Percentiles rank a stretch among this genome's conserved stretches.
These are phyloP conservation scores for Terana coerulea DNA, from an alignment of 768 basidiomycete genomes.

Conservation along the genomic window DNA sequence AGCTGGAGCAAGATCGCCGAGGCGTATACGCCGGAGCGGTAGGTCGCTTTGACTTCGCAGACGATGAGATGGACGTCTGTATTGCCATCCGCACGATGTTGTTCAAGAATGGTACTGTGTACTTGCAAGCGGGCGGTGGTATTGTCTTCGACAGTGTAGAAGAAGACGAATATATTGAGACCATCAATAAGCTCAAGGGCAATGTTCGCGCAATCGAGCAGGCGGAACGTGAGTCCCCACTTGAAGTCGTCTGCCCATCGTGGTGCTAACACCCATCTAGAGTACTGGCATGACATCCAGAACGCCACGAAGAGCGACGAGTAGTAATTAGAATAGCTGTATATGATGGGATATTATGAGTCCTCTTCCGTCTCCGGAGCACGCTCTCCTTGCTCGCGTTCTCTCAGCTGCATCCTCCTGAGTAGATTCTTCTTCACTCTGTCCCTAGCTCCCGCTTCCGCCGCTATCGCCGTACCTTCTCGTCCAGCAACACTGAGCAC, in stretches of 20 bases:
- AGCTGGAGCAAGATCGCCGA: conserved; percentile 75
- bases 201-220: conserved; percentile 82
- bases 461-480: conserved; percentile 57
- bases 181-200: conserved; percentile 88
- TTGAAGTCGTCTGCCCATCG: neutral
- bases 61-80: conserved; percentile 95
- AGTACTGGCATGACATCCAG: conserved; percentile 69
- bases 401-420: neutral
- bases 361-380: neutral
- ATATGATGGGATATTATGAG: conserved; percentile 8
- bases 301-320: conserved; percentile 18
- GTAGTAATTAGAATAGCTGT: conserved; percentile 6
- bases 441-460: conserved; percentile 25
- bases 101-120: conserved; percentile 89
- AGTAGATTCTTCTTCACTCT: neutral
- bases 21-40: conserved; percentile 98
- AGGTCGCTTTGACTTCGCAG: conserved; percentile 95
- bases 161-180: conserved; percentile 96
- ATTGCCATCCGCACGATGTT: conserved; percentile 98
- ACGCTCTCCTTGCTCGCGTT: neutral
- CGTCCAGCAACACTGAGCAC: conserved; percentile 85
- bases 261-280: conserved; percentile 37
- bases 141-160: conserved; percentile 97
- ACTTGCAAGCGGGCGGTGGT: conserved; percentile 94
- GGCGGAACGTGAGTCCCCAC: conserved; percentile 81